Base-by-base conservation (phyloP, 164 flowering plant species). In the Saururus chinensis region DNA sequence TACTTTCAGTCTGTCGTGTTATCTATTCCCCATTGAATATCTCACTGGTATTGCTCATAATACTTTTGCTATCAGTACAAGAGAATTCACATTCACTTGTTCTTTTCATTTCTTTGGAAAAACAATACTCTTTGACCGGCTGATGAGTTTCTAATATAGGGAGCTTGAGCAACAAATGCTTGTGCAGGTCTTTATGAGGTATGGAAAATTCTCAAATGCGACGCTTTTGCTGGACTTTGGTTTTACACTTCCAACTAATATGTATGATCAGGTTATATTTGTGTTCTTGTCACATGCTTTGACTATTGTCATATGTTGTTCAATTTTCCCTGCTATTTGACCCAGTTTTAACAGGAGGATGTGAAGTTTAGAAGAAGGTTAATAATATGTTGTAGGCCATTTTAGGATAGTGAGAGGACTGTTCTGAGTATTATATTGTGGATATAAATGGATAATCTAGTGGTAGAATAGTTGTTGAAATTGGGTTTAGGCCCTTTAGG, bases 191-290 rank as follows among this genome's bases (percentile, higher is more conserved):
- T 60, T 85, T 21, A 82, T 92, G 72, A 78, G 90, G 60, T 92
- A 92, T 73, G 96, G 96, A 53, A 84, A 79, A 60, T 87, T 82
- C 67, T 68, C 96, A 55, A 92, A 88, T 70, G 79, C 84, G 57
- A 75, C 83, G 19, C 84, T 92, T 56, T 45, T 84, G 60, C 60
- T 87, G 81, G 96, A 85, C 66, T 92, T 86, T 73, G 98, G 98
- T 20, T 88, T 92, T 75, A 80, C 96, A 20, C 73, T 79, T 69
- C 75, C 90, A 19, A 62, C 61, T 72, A 88, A 92, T 74, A 69
- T 68, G 17, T 73, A 82, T 75, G 98, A 88, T 66, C 85, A 92
- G 95, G 98, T 85, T 42, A 45, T 45, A 8, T 17, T 12, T 10
- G 49, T 17, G 14, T 7, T 10, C 1, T 12, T 1, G 14, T 17